Base-by-base conservation (phyloP, 2,329 filamentous ascomycete species). In the Penicillium brasilianum region DNA sequence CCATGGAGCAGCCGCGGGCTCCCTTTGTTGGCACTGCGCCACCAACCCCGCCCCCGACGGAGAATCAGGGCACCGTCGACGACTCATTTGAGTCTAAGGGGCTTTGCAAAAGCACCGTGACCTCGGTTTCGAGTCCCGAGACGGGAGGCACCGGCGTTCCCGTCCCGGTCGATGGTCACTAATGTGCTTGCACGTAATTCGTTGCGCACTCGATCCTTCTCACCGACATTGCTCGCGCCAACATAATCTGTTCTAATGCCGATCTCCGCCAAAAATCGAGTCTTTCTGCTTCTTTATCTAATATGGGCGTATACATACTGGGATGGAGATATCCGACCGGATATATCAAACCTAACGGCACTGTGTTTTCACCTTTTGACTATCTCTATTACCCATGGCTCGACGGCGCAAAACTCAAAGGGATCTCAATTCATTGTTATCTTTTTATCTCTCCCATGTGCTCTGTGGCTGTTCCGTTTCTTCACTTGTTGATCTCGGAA, bases 1-100 rank as follows among this genome's bases (percentile, higher is more conserved):
- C 57, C 53, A 62, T 74, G 74, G 55, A 75, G 71, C 75, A 43
- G 75, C 82, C 49, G 76, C 81, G 62, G 77, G 81, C 59, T 78
- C 85, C 67, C 76, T 79, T 71, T 76, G 78, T 77, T 83, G 87
- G 56, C 18, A 80, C 82, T 10, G 83, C 84, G 0, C 85, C 88
- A 9, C 90, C 88, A 0, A 90, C 90, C 1, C 83, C 83, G 22
- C 82, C 91, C 57, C 90, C 88, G 1, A 88, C 85, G 67, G 88
- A 89, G 68, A 85, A 86, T 41, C 90, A 90, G 71, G 90, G 87
- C 70, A 84, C 85, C 53, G 74, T 79, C 34, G 81, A 83, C 58
- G 79, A 75, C 57, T 73, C 78, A 69, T 72, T 79, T 4, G 73
- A 76, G 49, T 62, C 72, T 14, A 78, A 78, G 64, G 71, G 67